Evolutionary conservation across 2,329 filamentous ascomycete genomes (phyloP), one percentile per base, ranked within the genome.

Genomic region (Diaporthe aspalathi): DNA sequence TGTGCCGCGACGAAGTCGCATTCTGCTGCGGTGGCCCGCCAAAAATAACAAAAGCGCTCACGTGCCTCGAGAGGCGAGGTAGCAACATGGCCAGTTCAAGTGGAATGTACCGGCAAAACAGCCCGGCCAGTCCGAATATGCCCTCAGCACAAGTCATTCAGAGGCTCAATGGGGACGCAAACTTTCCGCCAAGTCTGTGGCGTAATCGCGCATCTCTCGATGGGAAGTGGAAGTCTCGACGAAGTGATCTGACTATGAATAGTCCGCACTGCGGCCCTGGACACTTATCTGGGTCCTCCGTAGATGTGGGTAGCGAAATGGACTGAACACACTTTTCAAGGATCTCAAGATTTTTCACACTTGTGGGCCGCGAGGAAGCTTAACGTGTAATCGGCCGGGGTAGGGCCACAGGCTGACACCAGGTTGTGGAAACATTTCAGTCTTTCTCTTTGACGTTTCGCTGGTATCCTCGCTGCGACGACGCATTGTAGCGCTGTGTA

Each of bases 1-100:
- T 63, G 57, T 43, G 57, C 57, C 43, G 22, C 57, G 40, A 49
- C 17, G n/a, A 49, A 63, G 57, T 63, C 27, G 29, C 57, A 63
- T 63, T 29, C 43, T 49, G 5, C 57, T 49, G 3, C 12, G 14
- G 29, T 17, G 27, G 20, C 20, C 43, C 43, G 27, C 43, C 27
- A 45, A 49, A 63, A 49, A 63, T 49, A 63, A 63, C 43, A 63
- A 49, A 47, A 32, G 5, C 27, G 43, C 57, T 35, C 27, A 62
- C 17, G 43, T 17, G 56, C 20, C 35, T 56, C 35, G 7, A 45
- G 38, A 40, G 2, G 16, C 24, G 40, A 62, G 38, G 20, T 62
- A 45, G 17, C 24, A 17, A 24, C 27, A 62, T 16, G 11, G 43
- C 14, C 27, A 7, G 16, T 5, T 29, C 5, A 6, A 32, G n/a